These are phyloP conservation scores for Suillus sp. DNA, from an alignment of 768 basidiomycete species.

Conservation along the genomic window DNA sequence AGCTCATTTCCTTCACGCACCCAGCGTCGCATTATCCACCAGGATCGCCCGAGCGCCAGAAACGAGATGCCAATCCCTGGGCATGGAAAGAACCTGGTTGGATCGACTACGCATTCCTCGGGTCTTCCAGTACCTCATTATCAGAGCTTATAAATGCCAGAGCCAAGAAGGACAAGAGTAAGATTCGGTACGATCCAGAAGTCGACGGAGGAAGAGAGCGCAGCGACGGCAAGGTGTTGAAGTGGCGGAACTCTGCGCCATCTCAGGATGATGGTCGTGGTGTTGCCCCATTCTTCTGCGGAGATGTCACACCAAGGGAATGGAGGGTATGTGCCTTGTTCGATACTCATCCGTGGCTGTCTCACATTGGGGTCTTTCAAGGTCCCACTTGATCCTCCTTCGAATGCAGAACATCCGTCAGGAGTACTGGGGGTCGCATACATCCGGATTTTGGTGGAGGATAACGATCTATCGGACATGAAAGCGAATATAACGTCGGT, in stretches of 20 bases:
- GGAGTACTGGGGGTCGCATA: slow-evolving; percentile 51
- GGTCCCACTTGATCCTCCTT: slow-evolving; percentile 52
- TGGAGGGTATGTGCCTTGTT: slow-evolving; percentile 49
- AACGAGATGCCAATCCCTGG: slow-evolving; percentile 56
- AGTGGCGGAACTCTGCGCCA: slow-evolving; percentile 60
- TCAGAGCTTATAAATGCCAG: slow-evolving; percentile 59
- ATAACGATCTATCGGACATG: slow-evolving; percentile 31
- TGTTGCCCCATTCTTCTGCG: slow-evolving; percentile 70
- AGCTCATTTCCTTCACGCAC: slow-evolving; percentile 68
- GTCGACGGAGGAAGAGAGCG: slow-evolving; percentile 55
- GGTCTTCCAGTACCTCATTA: slow-evolving; percentile 48
- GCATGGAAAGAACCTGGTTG: slow-evolving; percentile 56
- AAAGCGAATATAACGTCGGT: slow-evolving; percentile 49
- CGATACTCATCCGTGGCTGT: slow-evolving; percentile 3
- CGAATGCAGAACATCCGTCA: slow-evolving; percentile 53
- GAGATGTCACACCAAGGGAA: slow-evolving; percentile 63
- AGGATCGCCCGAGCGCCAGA: slow-evolving; percentile 44
- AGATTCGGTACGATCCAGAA: slow-evolving; percentile 47
- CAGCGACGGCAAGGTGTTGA: slow-evolving; percentile 53
- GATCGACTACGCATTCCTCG: slow-evolving; percentile 69
- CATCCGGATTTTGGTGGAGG: slow-evolving; percentile 44
- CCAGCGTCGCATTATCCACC: slow-evolving; percentile 55
- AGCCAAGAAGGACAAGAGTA: slow-evolving; percentile 39
- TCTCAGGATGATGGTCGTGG: slow-evolving; percentile 29
- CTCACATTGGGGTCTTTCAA: slow-evolving; percentile 21